Evolutionary conservation across 2,329 filamentous ascomycete species (phyloP).

Genomic region (Colletotrichum liriopes): DNA sequence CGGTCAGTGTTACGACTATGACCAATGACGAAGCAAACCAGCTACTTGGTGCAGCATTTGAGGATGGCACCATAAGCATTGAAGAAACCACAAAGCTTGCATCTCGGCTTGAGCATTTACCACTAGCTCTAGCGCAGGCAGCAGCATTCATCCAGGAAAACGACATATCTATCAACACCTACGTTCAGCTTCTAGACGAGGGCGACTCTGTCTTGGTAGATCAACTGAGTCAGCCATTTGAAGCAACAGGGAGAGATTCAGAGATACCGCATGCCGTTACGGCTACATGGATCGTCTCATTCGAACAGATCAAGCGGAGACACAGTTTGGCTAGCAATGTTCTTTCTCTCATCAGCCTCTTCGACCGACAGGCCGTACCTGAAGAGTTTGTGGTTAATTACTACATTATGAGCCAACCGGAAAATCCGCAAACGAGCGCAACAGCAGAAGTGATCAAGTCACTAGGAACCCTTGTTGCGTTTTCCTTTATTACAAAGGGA

Average conservation of each 20-base stretch:
- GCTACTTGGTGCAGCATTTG: background rate
- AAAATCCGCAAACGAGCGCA: background rate
- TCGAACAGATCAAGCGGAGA: slow-evolving; percentile 51
- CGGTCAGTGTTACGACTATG: background rate
- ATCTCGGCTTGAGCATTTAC: background rate
- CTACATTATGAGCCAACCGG: background rate
- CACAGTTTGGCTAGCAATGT: slow-evolving; percentile 55
- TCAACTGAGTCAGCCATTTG: slow-evolving; percentile 48
- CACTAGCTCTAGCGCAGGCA: slow-evolving; percentile 6
- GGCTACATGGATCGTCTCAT: slow-evolving; percentile 49
- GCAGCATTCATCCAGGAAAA: background rate
- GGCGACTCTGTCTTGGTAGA: slow-evolving; percentile 43
- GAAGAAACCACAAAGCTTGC: background rate
- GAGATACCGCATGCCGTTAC: slow-evolving; percentile 48
- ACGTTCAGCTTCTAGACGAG: slow-evolving; percentile 46
- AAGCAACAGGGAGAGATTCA: slow-evolving; percentile 44
- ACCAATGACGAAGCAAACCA: background rate
- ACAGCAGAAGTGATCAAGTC: background rate
- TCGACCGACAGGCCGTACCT: slow-evolving; percentile 54
- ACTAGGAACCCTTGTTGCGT: background rate
- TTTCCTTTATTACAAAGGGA: background rate
- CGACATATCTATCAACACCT: background rate
- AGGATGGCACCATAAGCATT: background rate
- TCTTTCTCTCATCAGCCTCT: slow-evolving; percentile 61
- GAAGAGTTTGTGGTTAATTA: slow-evolving; percentile 47